phyloP scores from a whole-genome alignment of 2,329 filamentous ascomycete species.

The Salinomyces thailandicus region DNA sequence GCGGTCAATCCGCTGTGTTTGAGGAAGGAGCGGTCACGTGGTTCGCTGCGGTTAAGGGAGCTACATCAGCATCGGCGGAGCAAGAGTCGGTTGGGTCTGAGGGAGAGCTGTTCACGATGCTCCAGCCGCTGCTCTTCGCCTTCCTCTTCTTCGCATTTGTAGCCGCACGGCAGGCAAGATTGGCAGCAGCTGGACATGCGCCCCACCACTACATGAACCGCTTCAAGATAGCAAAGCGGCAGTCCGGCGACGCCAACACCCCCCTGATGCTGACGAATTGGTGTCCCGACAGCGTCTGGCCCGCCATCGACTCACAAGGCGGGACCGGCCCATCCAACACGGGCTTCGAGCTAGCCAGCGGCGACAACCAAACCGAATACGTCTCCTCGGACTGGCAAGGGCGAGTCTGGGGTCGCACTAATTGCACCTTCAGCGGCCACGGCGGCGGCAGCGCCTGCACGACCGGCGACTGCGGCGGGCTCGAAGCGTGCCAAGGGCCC shows the following conservation, averaged over 20 bases:
- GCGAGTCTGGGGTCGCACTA: slow-evolving; percentile 72
- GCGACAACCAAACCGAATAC: slow-evolving; percentile 49
- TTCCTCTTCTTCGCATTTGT: too few relatives aligned
- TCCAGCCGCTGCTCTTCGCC: not conserved
- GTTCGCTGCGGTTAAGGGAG: not conserved
- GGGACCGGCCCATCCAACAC: slow-evolving; percentile 56
- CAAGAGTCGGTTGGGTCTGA: not conserved
- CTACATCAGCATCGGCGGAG: not conserved
- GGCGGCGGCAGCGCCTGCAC: slow-evolving; percentile 53
- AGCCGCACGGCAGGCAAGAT: too few relatives aligned
- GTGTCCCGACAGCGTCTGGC: slow-evolving; percentile 63
- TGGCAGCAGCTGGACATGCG: too few relatives aligned
- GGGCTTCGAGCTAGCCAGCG: slow-evolving; percentile 54
- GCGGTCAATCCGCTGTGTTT: not conserved
- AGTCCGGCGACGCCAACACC: slow-evolving; percentile 14
- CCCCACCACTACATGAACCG: slow-evolving; percentile 22
- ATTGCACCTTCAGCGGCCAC: slow-evolving; percentile 63
- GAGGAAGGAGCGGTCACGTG: not conserved
- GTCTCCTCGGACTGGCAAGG: slow-evolving; percentile 70
- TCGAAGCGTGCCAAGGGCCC: slow-evolving; percentile 50
- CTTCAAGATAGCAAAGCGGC: slow-evolving; percentile 15
- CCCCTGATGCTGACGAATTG: slow-evolving; percentile 62
- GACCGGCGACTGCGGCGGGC: slow-evolving; percentile 67
- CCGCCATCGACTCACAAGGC: slow-evolving; percentile 62
- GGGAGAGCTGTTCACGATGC: not conserved